Conservation (phyloP, 2,329 filamentous ascomycete species). For the Monilinia polystroma region DNA sequence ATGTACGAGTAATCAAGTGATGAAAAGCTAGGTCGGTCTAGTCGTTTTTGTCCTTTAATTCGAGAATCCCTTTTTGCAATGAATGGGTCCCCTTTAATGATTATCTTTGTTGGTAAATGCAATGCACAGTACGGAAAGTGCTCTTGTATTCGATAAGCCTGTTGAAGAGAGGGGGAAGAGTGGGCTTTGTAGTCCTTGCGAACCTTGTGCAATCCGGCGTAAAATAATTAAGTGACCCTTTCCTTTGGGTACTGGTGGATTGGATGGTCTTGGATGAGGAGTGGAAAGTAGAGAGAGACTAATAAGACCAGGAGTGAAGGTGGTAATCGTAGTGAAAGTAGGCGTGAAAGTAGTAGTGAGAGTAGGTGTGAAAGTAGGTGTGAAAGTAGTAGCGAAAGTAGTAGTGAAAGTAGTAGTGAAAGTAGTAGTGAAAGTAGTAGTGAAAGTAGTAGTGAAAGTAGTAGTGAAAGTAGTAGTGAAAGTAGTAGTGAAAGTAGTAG, state of each 20-base stretch:
- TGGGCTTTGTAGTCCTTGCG: slow-evolving; percentile 21
- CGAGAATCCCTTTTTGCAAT: background rate
- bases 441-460: no score
- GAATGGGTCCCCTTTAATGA: slow-evolving; percentile 10
- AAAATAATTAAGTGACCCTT: slow-evolving; percentile 7
- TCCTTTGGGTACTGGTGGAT: background rate
- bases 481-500: no score
- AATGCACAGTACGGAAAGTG: slow-evolving; percentile 4
- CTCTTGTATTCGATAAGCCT: slow-evolving; percentile 19
- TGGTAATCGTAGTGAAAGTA: no score
- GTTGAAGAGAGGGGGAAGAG: background rate
- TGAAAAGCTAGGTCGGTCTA: slow-evolving; percentile 1
- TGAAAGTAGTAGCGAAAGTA: no score
- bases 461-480: no score
- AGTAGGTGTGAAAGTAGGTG: no score
- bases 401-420: no score
- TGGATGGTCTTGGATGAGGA: no score
- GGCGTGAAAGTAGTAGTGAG: no score
- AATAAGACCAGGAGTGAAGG: no score
- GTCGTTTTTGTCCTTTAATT: background rate
- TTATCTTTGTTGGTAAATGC: slow-evolving; percentile 20
- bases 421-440: no score
- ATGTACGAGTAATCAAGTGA: background rate
- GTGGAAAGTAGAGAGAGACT: no score
- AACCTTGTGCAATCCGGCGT: background rate